phyloP scores from a whole-genome alignment of 106 monocot species.

The Hemerocallis citrina region DNA sequence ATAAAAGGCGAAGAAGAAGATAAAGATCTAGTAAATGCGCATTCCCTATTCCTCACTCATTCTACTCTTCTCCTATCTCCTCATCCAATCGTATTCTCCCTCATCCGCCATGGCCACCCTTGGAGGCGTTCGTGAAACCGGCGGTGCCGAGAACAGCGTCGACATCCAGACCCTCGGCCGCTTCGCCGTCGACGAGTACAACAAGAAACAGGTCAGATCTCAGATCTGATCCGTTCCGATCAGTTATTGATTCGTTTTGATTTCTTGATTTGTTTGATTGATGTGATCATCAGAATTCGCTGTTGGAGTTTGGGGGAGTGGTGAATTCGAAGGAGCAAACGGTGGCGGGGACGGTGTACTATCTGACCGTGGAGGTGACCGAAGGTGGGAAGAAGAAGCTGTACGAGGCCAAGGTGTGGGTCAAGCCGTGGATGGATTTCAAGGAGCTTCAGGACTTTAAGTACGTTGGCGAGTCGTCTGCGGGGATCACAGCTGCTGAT shows the following conservation, averaged over 20 bases:
- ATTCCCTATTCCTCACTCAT: no score
- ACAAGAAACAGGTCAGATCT: conserved; percentile 30
- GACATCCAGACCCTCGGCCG: conserved; percentile 37
- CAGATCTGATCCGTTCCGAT: background rate
- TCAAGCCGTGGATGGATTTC: conserved; percentile 21
- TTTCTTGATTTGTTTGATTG: background rate
- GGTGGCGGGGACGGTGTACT: conserved; percentile 14
- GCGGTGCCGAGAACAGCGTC: conserved; percentile 19
- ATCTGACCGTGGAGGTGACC: conserved; percentile 21
- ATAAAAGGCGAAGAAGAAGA: no score
- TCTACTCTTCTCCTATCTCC: no score
- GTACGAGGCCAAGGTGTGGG: conserved; percentile 28
- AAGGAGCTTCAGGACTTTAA: conserved; percentile 29
- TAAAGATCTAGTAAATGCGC: no score
- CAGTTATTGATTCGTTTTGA: background rate
- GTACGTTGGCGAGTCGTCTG: conserved; percentile 6
- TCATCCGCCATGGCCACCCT: no score
- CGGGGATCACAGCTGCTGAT: conserved; percentile 5
- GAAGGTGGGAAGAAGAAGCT: conserved; percentile 26
- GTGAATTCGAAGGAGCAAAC: conserved; percentile 23
- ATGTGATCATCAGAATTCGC: conserved; percentile 11
- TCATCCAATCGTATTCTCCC: no score
- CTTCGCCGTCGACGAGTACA: conserved; percentile 50
- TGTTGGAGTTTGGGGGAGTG: conserved; percentile 21
- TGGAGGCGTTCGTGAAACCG: conserved; percentile 13